These are phyloP conservation scores for Mycena alexandri DNA, from an alignment of 768 basidiomycete species.

Conservation along the genomic window DNA sequence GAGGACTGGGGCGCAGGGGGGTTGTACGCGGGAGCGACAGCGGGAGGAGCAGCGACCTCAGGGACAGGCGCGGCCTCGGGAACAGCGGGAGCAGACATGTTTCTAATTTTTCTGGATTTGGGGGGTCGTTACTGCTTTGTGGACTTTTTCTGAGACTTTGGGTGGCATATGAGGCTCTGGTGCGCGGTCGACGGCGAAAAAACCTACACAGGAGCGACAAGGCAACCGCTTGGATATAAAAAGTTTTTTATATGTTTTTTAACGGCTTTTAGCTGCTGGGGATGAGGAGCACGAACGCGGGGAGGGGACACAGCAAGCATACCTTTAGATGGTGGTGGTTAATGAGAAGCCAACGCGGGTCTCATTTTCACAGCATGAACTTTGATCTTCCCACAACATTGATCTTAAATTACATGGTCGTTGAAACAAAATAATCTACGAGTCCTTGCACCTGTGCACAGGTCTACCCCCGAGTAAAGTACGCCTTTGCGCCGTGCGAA, in stretches of 20 bases:
- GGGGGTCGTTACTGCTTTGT: slow-evolving; percentile 94
- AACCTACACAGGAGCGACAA: slow-evolving; percentile 79
- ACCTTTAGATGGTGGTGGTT: slow-evolving; percentile 74
- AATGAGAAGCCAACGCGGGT: slow-evolving; percentile 29
- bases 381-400: background rate
- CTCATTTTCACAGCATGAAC: background rate
- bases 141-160: slow-evolving; percentile 83
- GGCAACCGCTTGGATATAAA: slow-evolving; percentile 79
- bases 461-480: slow-evolving; percentile 83
- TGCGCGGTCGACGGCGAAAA: slow-evolving; percentile 26
- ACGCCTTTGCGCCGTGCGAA: slow-evolving; percentile 86
- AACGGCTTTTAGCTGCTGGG: slow-evolving; percentile 68
- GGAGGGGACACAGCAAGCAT: slow-evolving; percentile 17
- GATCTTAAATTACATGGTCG: slow-evolving; percentile 35
- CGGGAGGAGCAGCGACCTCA: slow-evolving; percentile 60
- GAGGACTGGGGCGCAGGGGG: slow-evolving; percentile 68
- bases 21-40: slow-evolving; percentile 69
- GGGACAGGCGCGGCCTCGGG: slow-evolving; percentile 67
- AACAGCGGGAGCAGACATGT: slow-evolving; percentile 71
- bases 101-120: slow-evolving; percentile 61
- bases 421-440: slow-evolving; percentile 32
- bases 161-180: slow-evolving; percentile 36
- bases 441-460: background rate
- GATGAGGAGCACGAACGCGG: slow-evolving; percentile 36
- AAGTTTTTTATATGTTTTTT: slow-evolving; percentile 78